Conservation (phyloP, 257 asterid species). For the Misopates orontium region DNA sequence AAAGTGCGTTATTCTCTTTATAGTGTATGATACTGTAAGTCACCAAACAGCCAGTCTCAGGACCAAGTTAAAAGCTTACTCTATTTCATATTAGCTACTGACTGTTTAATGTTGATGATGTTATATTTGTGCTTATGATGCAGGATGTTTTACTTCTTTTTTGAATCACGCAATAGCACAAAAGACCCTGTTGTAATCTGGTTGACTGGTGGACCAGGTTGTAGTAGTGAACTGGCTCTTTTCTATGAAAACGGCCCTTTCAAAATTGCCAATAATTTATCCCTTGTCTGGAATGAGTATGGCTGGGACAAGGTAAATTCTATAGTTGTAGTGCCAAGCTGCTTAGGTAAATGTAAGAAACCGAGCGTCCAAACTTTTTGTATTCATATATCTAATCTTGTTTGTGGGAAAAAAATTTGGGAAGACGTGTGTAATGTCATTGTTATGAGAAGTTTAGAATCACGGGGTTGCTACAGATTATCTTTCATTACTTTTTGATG, state of each 20-base stretch:
- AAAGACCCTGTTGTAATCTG: slow-evolving; percentile 87
- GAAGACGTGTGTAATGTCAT: background rate
- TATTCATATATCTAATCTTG: too few species aligned
- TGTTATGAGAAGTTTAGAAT: background rate
- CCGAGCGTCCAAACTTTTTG: too few species aligned
- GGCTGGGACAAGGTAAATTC: slow-evolving; percentile 62
- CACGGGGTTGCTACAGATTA: background rate
- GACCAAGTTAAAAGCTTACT: too few species aligned
- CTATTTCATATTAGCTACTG: too few species aligned
- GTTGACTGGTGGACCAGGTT: slow-evolving; percentile 98
- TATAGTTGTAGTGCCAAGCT: background rate
- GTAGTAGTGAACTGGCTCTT: slow-evolving; percentile 92
- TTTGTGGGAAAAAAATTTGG: too few species aligned
- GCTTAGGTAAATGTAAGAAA: background rate
- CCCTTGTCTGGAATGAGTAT: slow-evolving; percentile 74
- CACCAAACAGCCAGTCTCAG: too few species aligned
- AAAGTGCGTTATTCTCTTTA: too few species aligned
- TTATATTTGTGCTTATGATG: background rate
- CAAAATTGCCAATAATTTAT: slow-evolving; percentile 56
- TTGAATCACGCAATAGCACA: slow-evolving; percentile 69
- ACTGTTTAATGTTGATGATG: too few species aligned
- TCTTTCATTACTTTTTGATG: background rate
- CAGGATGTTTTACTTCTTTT: slow-evolving; percentile 96
- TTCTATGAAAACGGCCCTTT: slow-evolving; percentile 97
- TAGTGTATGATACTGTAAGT: too few species aligned